phyloP scores from a whole-genome alignment of 352 stramenopile species.

The Phytopythium kandeliae region DNA sequence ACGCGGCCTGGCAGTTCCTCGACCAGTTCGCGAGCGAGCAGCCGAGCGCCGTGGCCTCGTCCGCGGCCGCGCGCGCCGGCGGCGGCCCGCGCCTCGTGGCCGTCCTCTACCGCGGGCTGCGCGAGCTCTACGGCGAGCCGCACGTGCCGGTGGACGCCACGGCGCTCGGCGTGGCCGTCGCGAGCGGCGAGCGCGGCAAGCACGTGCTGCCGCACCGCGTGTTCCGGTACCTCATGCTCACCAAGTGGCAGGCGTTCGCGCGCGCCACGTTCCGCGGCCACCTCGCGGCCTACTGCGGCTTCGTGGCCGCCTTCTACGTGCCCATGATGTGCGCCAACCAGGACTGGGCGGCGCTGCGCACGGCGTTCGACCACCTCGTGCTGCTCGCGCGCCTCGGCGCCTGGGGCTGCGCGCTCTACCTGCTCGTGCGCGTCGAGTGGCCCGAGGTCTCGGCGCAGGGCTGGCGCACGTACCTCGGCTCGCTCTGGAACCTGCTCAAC shows the following conservation, averaged over 20 bases:
- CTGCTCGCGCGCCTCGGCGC: constrained; percentile 27
- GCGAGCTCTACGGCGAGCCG: constrained; percentile 42
- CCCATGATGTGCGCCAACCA: constrained; percentile 50
- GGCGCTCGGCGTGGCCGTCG: constrained; percentile 34
- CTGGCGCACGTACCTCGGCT: constrained; percentile 39
- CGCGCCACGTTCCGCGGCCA: constrained; percentile 41
- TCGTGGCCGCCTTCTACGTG: constrained; percentile 50
- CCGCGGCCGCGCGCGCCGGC: not conserved
- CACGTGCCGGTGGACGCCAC: constrained; percentile 39
- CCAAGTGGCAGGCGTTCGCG: constrained; percentile 64
- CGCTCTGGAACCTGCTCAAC: constrained; percentile 61
- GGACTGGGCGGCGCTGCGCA: constrained; percentile 35
- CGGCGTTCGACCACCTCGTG: constrained; percentile 40
- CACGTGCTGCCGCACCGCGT: constrained; percentile 49
- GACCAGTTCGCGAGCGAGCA: constrained; percentile 53
- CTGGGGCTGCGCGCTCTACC: constrained; percentile 46
- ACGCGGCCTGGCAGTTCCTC: constrained; percentile 31
- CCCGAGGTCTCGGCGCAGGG: constrained; percentile 40
- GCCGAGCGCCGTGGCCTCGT: constrained; percentile 6
- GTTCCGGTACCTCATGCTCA: constrained; percentile 39
- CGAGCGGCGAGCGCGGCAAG: constrained; percentile 26
- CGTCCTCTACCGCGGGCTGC: constrained; percentile 45
- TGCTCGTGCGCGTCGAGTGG: constrained; percentile 44
- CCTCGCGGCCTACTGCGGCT: constrained; percentile 36
- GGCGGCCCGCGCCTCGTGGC: constrained; percentile 31